Base-by-base conservation (phyloP, 768 basidiomycete genomes). In the Rhizopogon salebrosus region DNA sequence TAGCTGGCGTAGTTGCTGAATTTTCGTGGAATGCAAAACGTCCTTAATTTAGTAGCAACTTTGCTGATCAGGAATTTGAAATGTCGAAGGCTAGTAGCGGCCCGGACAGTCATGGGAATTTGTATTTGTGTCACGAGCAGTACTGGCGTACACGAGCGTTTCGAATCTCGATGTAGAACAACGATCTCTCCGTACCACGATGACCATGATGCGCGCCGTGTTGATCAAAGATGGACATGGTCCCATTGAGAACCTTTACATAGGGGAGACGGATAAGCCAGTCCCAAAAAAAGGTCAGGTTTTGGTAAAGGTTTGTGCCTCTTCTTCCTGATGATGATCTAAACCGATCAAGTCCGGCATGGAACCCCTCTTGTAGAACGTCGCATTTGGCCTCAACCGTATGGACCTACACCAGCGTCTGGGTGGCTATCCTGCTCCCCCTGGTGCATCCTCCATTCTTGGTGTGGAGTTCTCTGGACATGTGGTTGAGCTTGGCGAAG, bases 381-480 rank as follows among this genome's bases (percentile, higher is more conserved):
- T 81, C 66, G 85, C 85, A 1, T 94, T 95, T 65, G 90, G 91
- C n/a, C 69, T 95, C 54, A 95, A 95, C 69, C 79, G 93, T 27
- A 85, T 91, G 91, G 92, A 95, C 62, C 75, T 92, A 50, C 48
- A 58, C 6, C 92, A 91, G 65, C 80, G 87, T 6, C 75, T 83
- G 62, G 88, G 86, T 1, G 60, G 65, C n/a, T 93, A 93, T 64
- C 85, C 89, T 16, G 70, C 78, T n/a, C 92, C 92, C 27, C 76
- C 84, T n/a, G 87, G 85, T 38, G 79, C 82, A 18, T 84, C 86
- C 34, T 69, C 75, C 6, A 85, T 94, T 63, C 76, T 95, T 8
- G 92, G 94, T 3, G 88, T 93, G 40, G 94, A 95, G 67, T 95
- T 95, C 65, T 82, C 91, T 22, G 89, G 91, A 5, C 64, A 62